Percentiles rank a stretch among this genome's conserved stretches.
phyloP scores from a whole-genome alignment of 768 basidiomycete species.

The Rubroboletus pulcherrimus region DNA sequence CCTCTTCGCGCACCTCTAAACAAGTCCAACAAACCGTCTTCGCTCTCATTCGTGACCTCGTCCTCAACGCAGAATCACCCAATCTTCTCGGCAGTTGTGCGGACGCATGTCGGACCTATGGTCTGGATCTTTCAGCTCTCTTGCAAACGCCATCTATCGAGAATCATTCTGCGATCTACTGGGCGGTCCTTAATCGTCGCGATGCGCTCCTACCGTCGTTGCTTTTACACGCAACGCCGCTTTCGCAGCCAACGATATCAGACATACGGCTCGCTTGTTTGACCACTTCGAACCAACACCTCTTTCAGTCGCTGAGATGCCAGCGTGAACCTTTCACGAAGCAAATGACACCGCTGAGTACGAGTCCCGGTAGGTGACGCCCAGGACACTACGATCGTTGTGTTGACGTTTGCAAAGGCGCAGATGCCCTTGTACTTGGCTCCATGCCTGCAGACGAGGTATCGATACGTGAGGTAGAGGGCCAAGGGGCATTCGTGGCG shows the following conservation, averaged over 20 bases:
- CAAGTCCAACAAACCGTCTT: constrained; percentile 54
- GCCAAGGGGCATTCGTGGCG: constrained; percentile 52
- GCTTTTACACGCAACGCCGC: constrained; percentile 48
- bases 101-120: constrained; percentile 51
- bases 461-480: constrained; percentile 47
- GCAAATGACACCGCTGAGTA: constrained; percentile 11
- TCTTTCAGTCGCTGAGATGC: constrained; percentile 26
- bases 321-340: constrained; percentile 10
- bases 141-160: constrained; percentile 65
- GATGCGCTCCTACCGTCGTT: constrained; percentile 44
- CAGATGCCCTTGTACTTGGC: constrained; percentile 46
- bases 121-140: constrained; percentile 48
- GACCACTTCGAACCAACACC: constrained; percentile 17
- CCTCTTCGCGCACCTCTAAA: constrained; percentile 30
- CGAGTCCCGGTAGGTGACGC: constrained; percentile 6
- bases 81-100: constrained; percentile 40
- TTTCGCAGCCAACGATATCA: constrained; percentile 41
- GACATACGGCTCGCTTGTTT: constrained; percentile 70
- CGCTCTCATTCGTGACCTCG: constrained; percentile 54
- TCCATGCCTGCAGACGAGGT: constrained; percentile 51
- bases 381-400: no score
- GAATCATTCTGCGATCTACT: constrained; percentile 63
- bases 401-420: constrained; percentile 26
- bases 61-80: constrained; percentile 26
- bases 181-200: constrained; percentile 61